Evolutionary conservation across 257 asterid genomes (phyloP).

Genomic region (Mentha longifolia): DNA sequence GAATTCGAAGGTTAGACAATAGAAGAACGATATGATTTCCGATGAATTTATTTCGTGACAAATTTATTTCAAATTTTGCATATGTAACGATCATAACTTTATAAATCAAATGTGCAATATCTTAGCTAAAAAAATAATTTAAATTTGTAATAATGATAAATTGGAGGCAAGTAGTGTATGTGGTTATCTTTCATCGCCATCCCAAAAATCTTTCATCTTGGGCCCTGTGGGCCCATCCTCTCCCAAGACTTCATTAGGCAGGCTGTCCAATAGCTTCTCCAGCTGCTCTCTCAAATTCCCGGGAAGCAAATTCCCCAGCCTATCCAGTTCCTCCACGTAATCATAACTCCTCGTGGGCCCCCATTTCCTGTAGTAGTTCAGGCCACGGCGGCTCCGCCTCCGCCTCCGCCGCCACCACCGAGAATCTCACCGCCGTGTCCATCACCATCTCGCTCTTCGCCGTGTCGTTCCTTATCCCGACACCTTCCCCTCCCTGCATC

Average conservation of each 20-base stretch:
- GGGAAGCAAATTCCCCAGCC: conserved; percentile 37
- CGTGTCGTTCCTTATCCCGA: conserved; percentile 76
- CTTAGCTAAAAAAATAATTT: not conserved
- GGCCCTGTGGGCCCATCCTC: conserved; percentile 86
- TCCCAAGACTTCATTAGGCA: conserved; percentile 72
- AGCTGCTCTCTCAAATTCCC: conserved; percentile 41
- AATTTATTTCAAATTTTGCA: no score
- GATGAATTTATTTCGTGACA: no score
- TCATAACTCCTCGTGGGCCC: conserved; percentile 63
- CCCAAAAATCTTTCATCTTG: conserved; percentile 67
- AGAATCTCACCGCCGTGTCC: conserved; percentile 55
- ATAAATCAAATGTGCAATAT: no score
- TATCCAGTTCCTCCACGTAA: conserved; percentile 48
- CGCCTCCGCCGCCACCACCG: conserved; percentile 55
- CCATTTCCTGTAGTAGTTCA: conserved; percentile 70
- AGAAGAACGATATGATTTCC: no score
- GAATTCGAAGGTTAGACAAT: no score
- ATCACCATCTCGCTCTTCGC: conserved; percentile 57
- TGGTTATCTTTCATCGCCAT: conserved; percentile 55
- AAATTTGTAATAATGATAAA: not conserved
- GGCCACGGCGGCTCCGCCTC: conserved; percentile 75
- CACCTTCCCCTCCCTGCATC: conserved; percentile 52
- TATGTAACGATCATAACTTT: no score
- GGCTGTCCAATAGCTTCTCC: conserved; percentile 40
- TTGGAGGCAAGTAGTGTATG: not conserved